A percentile compares a stretch with the other conserved stretches of the same genome.
These are phyloP conservation scores for Astrephomene gubernaculifera DNA, from an alignment of 139 green algal species.

Conservation along the genomic window DNA sequence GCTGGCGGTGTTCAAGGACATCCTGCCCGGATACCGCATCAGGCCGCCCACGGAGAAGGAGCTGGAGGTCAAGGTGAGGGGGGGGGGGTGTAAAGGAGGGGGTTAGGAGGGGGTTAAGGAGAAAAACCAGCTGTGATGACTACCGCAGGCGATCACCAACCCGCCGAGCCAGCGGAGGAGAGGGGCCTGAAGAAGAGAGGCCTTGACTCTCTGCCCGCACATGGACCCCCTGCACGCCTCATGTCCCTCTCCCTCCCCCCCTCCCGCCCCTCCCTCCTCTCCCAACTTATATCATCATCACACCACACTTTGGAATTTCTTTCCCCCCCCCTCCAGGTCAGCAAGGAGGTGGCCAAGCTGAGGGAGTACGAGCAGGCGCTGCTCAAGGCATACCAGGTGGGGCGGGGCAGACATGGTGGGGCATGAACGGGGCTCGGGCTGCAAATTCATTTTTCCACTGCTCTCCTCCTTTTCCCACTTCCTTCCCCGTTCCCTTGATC, in stretches of 20 bases:
- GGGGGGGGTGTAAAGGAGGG: not conserved
- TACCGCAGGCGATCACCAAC: not conserved
- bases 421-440: not conserved
- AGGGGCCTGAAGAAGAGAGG: not conserved
- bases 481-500: not conserved
- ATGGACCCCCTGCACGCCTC: not conserved
- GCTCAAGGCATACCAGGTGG: slow-evolving; percentile 77
- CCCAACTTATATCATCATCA: too few relatives aligned
- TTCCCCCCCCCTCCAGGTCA: slow-evolving; percentile 62
- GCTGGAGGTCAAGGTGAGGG: slow-evolving; percentile 63
- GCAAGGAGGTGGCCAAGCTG: slow-evolving; percentile 87
- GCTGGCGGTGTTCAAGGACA: slow-evolving; percentile 88
- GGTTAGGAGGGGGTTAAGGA: not conserved
- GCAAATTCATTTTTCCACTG: not conserved
- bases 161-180: not conserved
- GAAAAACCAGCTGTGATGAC: not conserved
- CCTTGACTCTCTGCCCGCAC: not conserved
- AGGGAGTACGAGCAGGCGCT: slow-evolving; percentile 84
- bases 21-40: slow-evolving; percentile 89
- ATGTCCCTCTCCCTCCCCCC: not conserved
- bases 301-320: too few relatives aligned
- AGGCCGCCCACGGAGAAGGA: slow-evolving; percentile 77
- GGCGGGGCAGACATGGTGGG: not conserved
- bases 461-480: not conserved
- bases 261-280: not conserved